Conservation (phyloP, 2,329 filamentous ascomycete genomes). For the Sphaceloma murrayae region DNA sequence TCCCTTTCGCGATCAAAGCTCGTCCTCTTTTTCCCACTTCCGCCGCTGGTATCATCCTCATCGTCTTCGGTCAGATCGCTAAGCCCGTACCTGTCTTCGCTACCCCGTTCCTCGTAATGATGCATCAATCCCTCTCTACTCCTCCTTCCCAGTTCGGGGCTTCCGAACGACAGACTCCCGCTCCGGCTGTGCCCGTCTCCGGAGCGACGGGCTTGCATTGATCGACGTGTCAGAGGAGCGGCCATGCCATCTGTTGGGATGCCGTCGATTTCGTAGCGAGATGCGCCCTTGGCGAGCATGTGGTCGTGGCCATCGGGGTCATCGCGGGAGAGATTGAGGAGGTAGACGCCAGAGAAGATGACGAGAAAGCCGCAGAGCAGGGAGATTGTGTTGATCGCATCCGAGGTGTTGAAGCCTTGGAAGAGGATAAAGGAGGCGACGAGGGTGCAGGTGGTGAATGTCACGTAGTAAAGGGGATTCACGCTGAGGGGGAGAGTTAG, state of each 20-base stretch:
- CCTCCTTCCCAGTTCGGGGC: constrained; percentile 44
- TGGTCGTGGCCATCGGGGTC: constrained; percentile 71
- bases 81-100: constrained; percentile 50
- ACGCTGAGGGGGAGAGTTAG: constrained; percentile 48
- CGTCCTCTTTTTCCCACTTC: constrained; percentile 25
- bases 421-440: constrained; percentile 94
- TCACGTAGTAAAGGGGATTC: constrained; percentile 94
- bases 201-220: constrained; percentile 82
- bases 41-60: constrained; percentile 36
- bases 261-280: constrained; percentile 51
- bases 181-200: constrained; percentile 43
- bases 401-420: constrained; percentile 89
- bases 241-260: constrained; percentile 88
- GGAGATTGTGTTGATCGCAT: constrained; percentile 83
- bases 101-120: constrained; percentile 71
- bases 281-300: constrained; percentile 42
- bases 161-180: constrained; percentile 36
- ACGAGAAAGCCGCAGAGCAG: constrained; percentile 86
- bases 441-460: constrained; percentile 89
- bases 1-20: constrained; percentile 25
- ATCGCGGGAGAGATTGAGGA: constrained; percentile 86
- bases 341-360: constrained; percentile 91
- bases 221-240: constrained; percentile 78
- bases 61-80: constrained; percentile 69
- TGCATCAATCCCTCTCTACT: constrained; percentile 60